phyloP scores from a whole-genome alignment of 1,284 basidiomycete species.

The Trichosporon coremiiforme region DNA sequence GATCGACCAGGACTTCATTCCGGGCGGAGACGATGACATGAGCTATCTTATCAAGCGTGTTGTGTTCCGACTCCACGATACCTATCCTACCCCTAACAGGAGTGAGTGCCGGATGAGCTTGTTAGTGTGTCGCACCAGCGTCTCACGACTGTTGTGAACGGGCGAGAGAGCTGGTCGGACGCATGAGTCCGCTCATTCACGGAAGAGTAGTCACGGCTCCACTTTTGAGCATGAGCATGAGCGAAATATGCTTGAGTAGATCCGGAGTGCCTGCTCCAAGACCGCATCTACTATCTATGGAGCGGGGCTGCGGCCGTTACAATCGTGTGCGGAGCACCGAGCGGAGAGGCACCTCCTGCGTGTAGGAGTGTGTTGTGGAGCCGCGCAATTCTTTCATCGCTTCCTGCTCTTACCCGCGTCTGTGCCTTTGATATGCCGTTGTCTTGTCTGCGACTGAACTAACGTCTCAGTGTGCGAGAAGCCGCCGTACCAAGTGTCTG shows the following conservation, averaged over 20 bases:
- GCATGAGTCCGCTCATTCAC: neutral
- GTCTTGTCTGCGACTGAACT: neutral
- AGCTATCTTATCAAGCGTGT: constrained; percentile 90
- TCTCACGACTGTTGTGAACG: neutral
- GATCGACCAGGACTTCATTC: constrained; percentile 50
- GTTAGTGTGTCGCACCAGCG: neutral
- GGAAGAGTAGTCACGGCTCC: neutral
- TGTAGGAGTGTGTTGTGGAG: neutral
- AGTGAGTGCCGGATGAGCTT: constrained; percentile 62
- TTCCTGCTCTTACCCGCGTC: no score
- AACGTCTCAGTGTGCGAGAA: constrained; percentile 76
- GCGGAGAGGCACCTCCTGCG: neutral
- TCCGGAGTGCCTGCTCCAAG: constrained; percentile 8
- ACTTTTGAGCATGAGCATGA: neutral
- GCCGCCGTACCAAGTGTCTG: constrained; percentile 89
- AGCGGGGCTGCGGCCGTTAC: neutral
- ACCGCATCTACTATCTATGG: neutral
- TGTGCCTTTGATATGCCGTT: neutral
- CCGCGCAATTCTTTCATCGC: neutral
- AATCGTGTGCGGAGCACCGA: neutral
- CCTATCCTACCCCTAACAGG: constrained; percentile 85
- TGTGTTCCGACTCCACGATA: constrained; percentile 97
- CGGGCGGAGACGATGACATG: constrained; percentile 82
- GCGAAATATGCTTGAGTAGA: neutral
- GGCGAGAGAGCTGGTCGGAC: neutral